Percentiles rank a stretch among this genome's conserved stretches.
Evolutionary conservation across 2,329 filamentous ascomycete species (phyloP).

Genomic region (Emergomyces orientalis): DNA sequence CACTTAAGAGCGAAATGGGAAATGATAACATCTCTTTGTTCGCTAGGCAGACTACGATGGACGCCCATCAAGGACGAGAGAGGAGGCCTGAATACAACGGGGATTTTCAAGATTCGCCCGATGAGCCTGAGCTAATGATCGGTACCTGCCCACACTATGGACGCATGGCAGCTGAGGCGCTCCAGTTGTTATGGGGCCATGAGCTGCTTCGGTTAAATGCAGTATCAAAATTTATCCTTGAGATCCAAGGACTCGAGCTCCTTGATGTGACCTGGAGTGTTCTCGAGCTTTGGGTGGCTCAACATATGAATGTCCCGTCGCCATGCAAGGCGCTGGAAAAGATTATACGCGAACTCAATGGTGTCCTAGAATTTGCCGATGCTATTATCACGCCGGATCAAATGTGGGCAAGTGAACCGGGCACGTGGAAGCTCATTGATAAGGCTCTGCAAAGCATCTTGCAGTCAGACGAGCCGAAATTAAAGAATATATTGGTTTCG

Average conservation of each 20-base stretch:
- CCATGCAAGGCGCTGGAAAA: neutral
- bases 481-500: neutral
- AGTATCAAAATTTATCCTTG: neutral
- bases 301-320: neutral
- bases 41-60: neutral
- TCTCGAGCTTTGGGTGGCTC: neutral
- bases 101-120: neutral
- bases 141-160: neutral
- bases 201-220: neutral
- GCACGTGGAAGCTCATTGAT: neutral
- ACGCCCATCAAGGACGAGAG: neutral
- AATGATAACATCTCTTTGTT: neutral
- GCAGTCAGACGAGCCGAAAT: neutral
- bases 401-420: neutral
- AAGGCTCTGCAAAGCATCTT: neutral
- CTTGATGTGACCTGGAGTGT: constrained; percentile 3
- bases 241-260: neutral
- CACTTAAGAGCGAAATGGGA: neutral
- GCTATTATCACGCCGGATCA: neutral
- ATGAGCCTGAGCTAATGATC: neutral
- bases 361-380: neutral
- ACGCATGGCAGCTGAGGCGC: neutral
- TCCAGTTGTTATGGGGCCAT: neutral
- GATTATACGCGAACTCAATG: neutral
- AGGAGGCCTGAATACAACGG: neutral